Evolutionary conservation across 768 basidiomycete genomes (phyloP), one percentile per base, ranked within the genome.

Genomic region (Tricholoma terreum): DNA sequence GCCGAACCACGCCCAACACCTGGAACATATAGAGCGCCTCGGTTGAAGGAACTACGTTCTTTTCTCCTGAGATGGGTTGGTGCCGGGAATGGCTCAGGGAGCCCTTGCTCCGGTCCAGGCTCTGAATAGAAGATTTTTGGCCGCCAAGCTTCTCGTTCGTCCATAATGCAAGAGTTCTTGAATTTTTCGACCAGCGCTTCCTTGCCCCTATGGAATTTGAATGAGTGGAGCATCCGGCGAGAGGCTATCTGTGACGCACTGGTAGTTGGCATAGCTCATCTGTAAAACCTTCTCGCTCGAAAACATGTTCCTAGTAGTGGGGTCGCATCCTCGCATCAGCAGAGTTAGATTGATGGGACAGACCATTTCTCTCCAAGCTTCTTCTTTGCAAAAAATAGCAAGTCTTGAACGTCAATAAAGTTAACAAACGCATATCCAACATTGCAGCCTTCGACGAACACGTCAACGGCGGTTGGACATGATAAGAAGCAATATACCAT

Each of bases 221-320:
- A 31, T 40, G 30, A 17, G 2, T 19, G 38, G 58, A 5, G 17
- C 17, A 17, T 21, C 61, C 52, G 17, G 55, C 52, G 24, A 54
- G 64, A 58, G 19, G 43, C 19, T 12, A 56, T 15, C 46, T 46
- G 52, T 31, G n/a, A 79, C 90, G 53, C 60, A 92, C 92, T 94
- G 92, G 66, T 91, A 93, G 63, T 92, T 94, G 3, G 93, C 94
- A 67, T 94, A 95, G 62, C 88, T 89, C 87, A 94, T 92, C 65
- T 94, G 89, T 52, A 94, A 72, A 8, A 93, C 86, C 66, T 95
- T 95, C 71, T 94, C 90, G 59, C 90, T 92, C 8, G 89, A 89
- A 68, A 91, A 94, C 85, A 92, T 86, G 67, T 95, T 94, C 91
- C 90, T 92, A 68, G 24, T 52, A 22, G 7, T 15, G 14, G 21